Base-by-base conservation (phyloP, 2,329 filamentous ascomycete species). In the Leptographium lundbergii region DNA sequence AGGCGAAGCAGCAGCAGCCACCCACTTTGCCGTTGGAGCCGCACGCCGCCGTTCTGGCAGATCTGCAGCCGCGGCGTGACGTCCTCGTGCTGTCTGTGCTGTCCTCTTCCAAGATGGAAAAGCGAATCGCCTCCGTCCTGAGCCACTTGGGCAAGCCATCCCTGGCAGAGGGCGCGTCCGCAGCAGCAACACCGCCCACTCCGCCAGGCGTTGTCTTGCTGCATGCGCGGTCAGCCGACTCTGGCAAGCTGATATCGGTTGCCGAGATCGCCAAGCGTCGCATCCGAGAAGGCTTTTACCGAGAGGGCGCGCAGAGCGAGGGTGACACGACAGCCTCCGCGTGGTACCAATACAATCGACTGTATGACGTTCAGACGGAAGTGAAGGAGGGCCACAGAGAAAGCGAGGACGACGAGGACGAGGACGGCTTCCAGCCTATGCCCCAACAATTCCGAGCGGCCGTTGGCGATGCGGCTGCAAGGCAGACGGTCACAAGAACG, bases 181-280 rank as follows among this genome's bases (percentile, higher is more conserved):
- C 17, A 19, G 39, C 39, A 6, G 42, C 42, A 9, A 9, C 42
- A 5, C 42, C 17, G 19, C 42, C 59, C 39, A 61, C 67, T n/a
- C 63, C 65, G 1, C 68, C 67, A 0, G 68, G 70, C 11, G 66
- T 75, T 17, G 74, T 74, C n/a, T 67, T 84, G 47, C 69, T 84
- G 22, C 74, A 81, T 65, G 77, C 79, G 36, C 76, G 76, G 24
- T 72, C 77, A 0, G 61, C 68, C 11, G 77, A 82, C 3, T 77
- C 81, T 1, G 77, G 76, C 69, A 91, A 90, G 69, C 74, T 89
- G 65, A 80, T 89, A 65, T 85, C 81, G 4, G 78, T 89, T 53
- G 77, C 78, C 52, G 87, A 90, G 69, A 83, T 87, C 45, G 77
- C 77, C 59, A 86, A 86, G 69, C 73, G 79, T 47, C 73, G 82